Base-by-base conservation (phyloP, 768 basidiomycete genomes). In the Mycena latifolia region DNA sequence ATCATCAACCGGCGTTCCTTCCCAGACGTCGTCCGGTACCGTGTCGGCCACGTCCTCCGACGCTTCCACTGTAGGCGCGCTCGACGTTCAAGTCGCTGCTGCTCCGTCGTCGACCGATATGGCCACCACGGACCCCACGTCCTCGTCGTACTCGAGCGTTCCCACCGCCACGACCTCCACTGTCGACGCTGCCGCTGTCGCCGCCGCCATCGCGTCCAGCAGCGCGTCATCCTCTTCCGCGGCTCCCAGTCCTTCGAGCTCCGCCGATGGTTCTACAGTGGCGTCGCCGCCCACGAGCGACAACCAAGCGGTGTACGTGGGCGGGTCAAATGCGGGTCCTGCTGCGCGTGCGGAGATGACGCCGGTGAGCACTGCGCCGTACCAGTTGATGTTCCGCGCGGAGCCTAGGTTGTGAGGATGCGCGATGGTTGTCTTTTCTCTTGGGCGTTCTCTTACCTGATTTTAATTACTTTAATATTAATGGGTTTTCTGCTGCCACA, bases 331-430 rank as follows among this genome's bases (percentile, higher is more conserved):
- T 31, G 63, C 65, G 37, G 14, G 15, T 39, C 37, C 37, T 18
- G 37, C 17, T 39, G 67, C 70, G 7, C 63, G 59, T n/a, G 65
- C 65, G 17, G 66, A 47, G 39, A 64, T 69, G 64, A 76, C 77
- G n/a, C 71, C 77, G 27, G 72, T 76, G 27, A 73, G 72, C 31
- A 80, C 79, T 20, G 79, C 74, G 35, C 81, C 77, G 10, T 82
- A 81, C 65, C 69, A 73, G 64, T 82, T 79, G 79, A 76, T 72
- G 70, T 84, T 83, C 74, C 75, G 63, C 27, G 60, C 55, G 41
- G 69, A 70, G 48, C 33, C 33, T 6, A 37, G 58, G 24, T 28
- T 27, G 58, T 60, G 28, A 39, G 18, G 14, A 24, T 18, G 33
- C 3, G 22, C 25, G 12, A n/a, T 50, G 47, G 52, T 39, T 55